phyloP scores from a whole-genome alignment of 768 basidiomycete genomes.

The Tephrocybe rancida region DNA sequence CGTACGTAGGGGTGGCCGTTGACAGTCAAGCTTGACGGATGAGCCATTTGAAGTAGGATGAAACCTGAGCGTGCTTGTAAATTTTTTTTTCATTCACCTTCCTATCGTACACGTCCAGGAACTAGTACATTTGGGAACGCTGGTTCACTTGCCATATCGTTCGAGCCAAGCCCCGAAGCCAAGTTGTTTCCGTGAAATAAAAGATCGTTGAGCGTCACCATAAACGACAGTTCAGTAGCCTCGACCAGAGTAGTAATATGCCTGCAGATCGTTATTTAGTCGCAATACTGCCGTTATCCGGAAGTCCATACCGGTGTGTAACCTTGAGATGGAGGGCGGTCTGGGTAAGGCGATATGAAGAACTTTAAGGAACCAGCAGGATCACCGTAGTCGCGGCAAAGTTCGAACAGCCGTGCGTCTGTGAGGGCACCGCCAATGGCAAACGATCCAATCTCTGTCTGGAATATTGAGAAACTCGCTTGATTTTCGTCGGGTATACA shows the following conservation, averaged over 20 bases:
- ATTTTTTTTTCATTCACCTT: slow-evolving; percentile 20
- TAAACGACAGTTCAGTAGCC: slow-evolving; percentile 7
- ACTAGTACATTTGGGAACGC: slow-evolving; percentile 8
- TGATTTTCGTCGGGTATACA: slow-evolving; percentile 44
- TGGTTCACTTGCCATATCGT: background rate
- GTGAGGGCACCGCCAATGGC: slow-evolving; percentile 43
- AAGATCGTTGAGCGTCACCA: background rate
- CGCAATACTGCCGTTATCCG: background rate
- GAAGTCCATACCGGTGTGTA: slow-evolving; percentile 18
- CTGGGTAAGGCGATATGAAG: slow-evolving; percentile 48
- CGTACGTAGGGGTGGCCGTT: background rate
- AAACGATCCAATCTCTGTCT: slow-evolving; percentile 48
- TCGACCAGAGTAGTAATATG: slow-evolving; percentile 11
- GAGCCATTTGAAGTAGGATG: background rate
- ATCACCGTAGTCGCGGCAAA: slow-evolving; percentile 47
- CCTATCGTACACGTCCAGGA: slow-evolving; percentile 19
- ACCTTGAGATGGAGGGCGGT: slow-evolving; percentile 35
- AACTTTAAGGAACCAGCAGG: slow-evolving; percentile 52
- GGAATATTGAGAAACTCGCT: slow-evolving; percentile 44
- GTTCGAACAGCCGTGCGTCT: slow-evolving; percentile 39
- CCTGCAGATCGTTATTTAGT: slow-evolving; percentile 4
- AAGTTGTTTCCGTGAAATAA: background rate
- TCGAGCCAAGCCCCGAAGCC: background rate
- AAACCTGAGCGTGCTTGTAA: slow-evolving; percentile 6
- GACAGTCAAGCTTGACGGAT: slow-evolving; percentile 15